phyloP scores from a whole-genome alignment of 2,329 filamentous ascomycete genomes.

The Helminthosporium solani region DNA sequence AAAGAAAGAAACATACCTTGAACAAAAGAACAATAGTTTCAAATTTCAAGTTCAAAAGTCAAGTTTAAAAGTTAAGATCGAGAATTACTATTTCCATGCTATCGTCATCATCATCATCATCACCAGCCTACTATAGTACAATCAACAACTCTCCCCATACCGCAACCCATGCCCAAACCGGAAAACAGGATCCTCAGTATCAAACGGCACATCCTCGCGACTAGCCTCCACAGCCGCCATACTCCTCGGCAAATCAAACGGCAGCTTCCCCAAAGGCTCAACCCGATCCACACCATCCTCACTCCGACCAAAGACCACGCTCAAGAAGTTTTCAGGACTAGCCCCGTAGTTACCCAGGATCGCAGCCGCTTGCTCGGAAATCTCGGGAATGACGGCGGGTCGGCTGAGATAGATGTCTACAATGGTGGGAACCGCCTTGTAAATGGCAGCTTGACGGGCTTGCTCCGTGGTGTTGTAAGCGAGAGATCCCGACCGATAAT shows the following conservation, averaged over 20 bases:
- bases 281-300: constrained; percentile 30
- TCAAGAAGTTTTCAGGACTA: constrained; percentile 46
- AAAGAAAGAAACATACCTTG: no score
- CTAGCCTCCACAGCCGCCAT: constrained; percentile 45
- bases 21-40: no score
- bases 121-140: neutral
- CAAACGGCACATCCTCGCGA: constrained; percentile 41
- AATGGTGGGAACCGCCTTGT: constrained; percentile 42
- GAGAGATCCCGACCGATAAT: constrained; percentile 45
- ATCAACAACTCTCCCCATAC: constrained; percentile 23
- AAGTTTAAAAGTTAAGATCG: no score
- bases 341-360: constrained; percentile 47
- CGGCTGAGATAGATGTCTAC: constrained; percentile 50
- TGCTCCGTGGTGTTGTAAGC: constrained; percentile 46
- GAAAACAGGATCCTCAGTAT: constrained; percentile 40
- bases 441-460: constrained; percentile 44
- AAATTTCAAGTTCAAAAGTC: no score
- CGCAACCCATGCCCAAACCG: constrained; percentile 39
- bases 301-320: constrained; percentile 40
- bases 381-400: constrained; percentile 47
- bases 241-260: constrained; percentile 51
- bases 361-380: constrained; percentile 42
- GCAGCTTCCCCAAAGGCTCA: constrained; percentile 46
- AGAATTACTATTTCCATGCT: no score
- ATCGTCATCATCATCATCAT: no score